Evolutionary conservation across 2,329 filamentous ascomycete species (phyloP), one percentile per base, ranked within the genome.

Genomic region (Claviceps sp.): DNA sequence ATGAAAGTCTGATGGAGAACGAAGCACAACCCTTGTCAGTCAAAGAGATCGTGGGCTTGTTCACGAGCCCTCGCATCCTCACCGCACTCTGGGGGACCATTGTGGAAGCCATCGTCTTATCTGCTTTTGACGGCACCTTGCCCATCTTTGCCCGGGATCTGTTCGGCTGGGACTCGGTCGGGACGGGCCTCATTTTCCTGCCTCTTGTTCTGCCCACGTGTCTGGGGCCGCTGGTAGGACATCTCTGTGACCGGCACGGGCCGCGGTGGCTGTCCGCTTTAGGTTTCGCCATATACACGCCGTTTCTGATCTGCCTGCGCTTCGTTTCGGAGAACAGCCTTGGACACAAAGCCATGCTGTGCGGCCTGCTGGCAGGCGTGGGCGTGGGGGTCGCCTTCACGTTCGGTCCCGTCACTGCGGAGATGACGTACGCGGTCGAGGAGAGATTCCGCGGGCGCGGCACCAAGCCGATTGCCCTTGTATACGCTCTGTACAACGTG

Each of bases 401-500:
- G n/a, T 61, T 67, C 19, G 62, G 61, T 2, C 64, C 65, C 3
- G 45, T 68, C 50, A 68, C 67, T 60, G 66, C 65, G 2, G 65
- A 68, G 56, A 66, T 68, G 41, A 65, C 62, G 39, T 68, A 63
- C 62, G 56, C 64, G 4, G 57, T 64, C 16, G 56, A 58, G 49
- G 57, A 57, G 2, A 56, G 56, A 16, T 55, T 39, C 57, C 56
- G 22, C 5, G 47, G 56, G 48, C 44, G 26, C 11, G 47, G 47
- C 24, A 34, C 26, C 22, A 54, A 58, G 14, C 64, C 67, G 6
- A 65, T 65, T 51, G 66, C 65, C 11, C 63, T 65, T 19, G 64
- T 62, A 2, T 68, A 68, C 48, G 65, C 64, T 3, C 53, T 68
- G 39, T 68, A 67, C 52, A 68, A 66, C 47, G 60, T 68, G 53